Conservation (phyloP, 177 flowering plant genomes). For the Vitis hybrid region DNA sequence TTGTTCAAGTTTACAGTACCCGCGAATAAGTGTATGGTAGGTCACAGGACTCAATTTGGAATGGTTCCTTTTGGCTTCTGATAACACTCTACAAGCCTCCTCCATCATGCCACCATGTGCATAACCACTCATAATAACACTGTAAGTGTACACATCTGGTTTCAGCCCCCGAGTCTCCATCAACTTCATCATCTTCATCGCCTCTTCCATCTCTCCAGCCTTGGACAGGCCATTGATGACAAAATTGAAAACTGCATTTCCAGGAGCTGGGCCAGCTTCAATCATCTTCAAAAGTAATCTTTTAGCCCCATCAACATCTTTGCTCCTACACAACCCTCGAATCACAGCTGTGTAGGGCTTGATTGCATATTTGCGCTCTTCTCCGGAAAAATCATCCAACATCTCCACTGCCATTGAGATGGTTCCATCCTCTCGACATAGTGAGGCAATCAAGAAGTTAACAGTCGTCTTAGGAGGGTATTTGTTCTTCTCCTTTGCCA, state of each 20-base stretch:
- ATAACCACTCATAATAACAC: constrained; percentile 72
- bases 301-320: constrained; percentile 56
- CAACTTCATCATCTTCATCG: constrained; percentile 42
- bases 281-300: constrained; percentile 63
- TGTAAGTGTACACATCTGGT: constrained; percentile 83
- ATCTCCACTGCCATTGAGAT: constrained; percentile 58
- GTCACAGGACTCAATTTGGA: constrained; percentile 59
- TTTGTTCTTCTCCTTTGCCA: constrained; percentile 56
- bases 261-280: constrained; percentile 74
- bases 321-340: constrained; percentile 61
- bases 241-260: constrained; percentile 69
- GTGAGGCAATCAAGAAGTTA: constrained; percentile 52
- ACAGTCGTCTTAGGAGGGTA: constrained; percentile 40
- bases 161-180: constrained; percentile 77
- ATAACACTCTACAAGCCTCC: constrained; percentile 55
- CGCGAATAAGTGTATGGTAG: constrained; percentile 74
- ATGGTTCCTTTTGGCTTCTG: constrained; percentile 74
- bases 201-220: constrained; percentile 64
- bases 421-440: constrained; percentile 48
- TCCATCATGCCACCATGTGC: constrained; percentile 71
- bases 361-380: constrained; percentile 49
- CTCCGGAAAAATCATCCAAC: constrained; percentile 56
- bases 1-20: constrained; percentile 74
- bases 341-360: constrained; percentile 61
- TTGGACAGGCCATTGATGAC: constrained; percentile 63